Evolutionary conservation across 2,329 filamentous ascomycete genomes (phyloP).

Genomic region (Didymella arachidicola): DNA sequence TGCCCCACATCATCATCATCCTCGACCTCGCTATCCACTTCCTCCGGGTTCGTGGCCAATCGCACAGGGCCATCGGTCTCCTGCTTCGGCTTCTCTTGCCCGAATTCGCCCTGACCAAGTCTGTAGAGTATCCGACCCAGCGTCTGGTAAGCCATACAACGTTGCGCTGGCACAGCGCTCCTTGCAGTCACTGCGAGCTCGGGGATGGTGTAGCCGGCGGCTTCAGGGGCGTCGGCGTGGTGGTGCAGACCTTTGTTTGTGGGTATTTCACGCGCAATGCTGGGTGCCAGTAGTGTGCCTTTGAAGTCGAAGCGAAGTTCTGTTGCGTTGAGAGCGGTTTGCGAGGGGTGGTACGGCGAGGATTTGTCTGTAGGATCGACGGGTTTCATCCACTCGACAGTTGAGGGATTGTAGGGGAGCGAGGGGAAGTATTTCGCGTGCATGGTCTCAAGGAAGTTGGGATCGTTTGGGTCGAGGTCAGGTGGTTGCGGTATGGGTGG

Average conservation of each 20-base stretch:
- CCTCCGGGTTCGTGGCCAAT: slow-evolving; percentile 50
- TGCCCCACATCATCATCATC: slow-evolving; percentile 46
- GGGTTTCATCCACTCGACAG: slow-evolving; percentile 86
- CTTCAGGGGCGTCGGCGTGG: slow-evolving; percentile 89
- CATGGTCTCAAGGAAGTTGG: slow-evolving; percentile 82
- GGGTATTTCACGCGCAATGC: slow-evolving; percentile 75
- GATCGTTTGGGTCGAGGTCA: slow-evolving; percentile 82
- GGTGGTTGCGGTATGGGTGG: slow-evolving; percentile 64
- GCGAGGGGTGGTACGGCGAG: slow-evolving; percentile 82
- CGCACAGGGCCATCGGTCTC: slow-evolving; percentile 58
- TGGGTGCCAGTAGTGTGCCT: slow-evolving; percentile 80
- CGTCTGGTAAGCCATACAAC: slow-evolving; percentile 91
- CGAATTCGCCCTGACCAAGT: slow-evolving; percentile 76
- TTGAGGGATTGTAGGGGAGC: slow-evolving; percentile 83
- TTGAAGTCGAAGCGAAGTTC: slow-evolving; percentile 89
- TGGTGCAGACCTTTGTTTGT: slow-evolving; percentile 86
- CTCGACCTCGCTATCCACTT: slow-evolving; percentile 49
- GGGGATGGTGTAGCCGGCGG: slow-evolving; percentile 90
- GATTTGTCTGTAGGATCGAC: slow-evolving; percentile 66
- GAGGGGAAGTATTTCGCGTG: slow-evolving; percentile 94
- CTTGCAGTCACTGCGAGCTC: slow-evolving; percentile 84
- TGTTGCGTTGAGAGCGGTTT: slow-evolving; percentile 74
- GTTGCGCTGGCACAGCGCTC: slow-evolving; percentile 82
- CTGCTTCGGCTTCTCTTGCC: slow-evolving; percentile 57
- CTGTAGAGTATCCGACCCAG: slow-evolving; percentile 85